These are phyloP conservation scores for Diutina pseudorugosa DNA, from an alignment of 1,139 yeast species.

Conservation along the genomic window DNA sequence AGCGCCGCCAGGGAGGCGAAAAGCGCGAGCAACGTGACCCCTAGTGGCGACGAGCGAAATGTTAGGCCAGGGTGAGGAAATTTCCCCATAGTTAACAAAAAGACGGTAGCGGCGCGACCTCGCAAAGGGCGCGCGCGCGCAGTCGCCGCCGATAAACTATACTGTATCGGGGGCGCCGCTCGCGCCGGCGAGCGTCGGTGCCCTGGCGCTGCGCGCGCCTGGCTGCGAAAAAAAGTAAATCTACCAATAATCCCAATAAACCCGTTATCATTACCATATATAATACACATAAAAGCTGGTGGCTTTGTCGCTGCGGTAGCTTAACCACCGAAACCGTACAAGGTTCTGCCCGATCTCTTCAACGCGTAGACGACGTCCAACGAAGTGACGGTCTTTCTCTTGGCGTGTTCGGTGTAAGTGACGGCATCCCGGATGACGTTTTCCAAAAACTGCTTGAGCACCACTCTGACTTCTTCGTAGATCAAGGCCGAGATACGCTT, in stretches of 20 bases:
- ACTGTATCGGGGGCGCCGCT: no score
- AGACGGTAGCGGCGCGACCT: no score
- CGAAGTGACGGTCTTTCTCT: conserved; percentile 99
- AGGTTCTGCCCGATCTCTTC: conserved; percentile 99
- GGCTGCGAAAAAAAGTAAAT: background rate
- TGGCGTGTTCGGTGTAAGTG: conserved; percentile 98
- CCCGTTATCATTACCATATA: conserved; percentile 4
- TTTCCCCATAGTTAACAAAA: background rate
- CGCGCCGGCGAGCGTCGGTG: no score
- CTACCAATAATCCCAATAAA: background rate
- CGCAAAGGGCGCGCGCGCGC: no score
- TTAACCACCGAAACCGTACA: conserved; percentile 99
- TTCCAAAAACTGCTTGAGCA: conserved; percentile 90
- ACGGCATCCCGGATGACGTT: conserved; percentile 98
- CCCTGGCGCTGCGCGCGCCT: no score
- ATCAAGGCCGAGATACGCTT: conserved; percentile 98
- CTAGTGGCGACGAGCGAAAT: background rate
- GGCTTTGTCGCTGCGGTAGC: background rate
- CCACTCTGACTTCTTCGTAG: conserved; percentile 98
- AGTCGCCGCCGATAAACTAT: no score
- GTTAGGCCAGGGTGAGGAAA: background rate
- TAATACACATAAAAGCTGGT: background rate
- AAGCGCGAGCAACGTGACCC: conserved; percentile 2
- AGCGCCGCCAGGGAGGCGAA: background rate
- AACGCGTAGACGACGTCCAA: conserved; percentile 97